Evolutionary conservation across 768 basidiomycete species (phyloP).

Genomic region (Tylopilus balloui): DNA sequence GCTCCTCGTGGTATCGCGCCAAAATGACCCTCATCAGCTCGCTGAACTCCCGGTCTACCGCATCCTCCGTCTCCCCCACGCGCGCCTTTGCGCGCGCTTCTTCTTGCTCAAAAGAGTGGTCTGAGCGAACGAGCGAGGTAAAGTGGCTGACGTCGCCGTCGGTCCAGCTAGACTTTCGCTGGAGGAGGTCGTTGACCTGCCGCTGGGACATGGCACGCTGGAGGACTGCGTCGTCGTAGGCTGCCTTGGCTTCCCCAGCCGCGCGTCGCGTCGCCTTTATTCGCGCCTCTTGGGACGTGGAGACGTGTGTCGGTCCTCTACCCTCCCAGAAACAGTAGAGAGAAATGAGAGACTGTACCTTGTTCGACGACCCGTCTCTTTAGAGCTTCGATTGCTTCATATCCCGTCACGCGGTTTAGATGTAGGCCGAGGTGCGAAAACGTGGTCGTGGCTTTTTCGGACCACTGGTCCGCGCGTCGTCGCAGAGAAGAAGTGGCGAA

Average conservation of each 20-base stretch:
- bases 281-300: slow-evolving; percentile 56
- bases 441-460: slow-evolving; percentile 49
- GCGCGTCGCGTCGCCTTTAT: slow-evolving; percentile 65
- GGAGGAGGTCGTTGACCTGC: slow-evolving; percentile 92
- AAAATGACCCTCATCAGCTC: slow-evolving; percentile 87
- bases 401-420: slow-evolving; percentile 87
- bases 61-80: slow-evolving; percentile 67
- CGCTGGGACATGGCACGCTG: slow-evolving; percentile 82
- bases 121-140: slow-evolving; percentile 84
- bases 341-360: slow-evolving; percentile 48
- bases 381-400: slow-evolving; percentile 81
- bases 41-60: slow-evolving; percentile 82
- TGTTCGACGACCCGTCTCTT: slow-evolving; percentile 74
- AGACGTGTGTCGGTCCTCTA: slow-evolving; percentile 9
- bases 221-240: slow-evolving; percentile 74
- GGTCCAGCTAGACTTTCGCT: slow-evolving; percentile 93
- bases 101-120: slow-evolving; percentile 81
- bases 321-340: neutral
- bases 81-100: slow-evolving; percentile 66
- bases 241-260: slow-evolving; percentile 66
- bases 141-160: slow-evolving; percentile 83
- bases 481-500: slow-evolving; percentile 36
- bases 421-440: slow-evolving; percentile 73
- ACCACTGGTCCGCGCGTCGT: slow-evolving; percentile 53
- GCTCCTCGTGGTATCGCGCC: slow-evolving; percentile 94